Evolutionary conservation across 2,329 filamentous ascomycete genomes (phyloP).

Genomic region (Pseudocercospora ulei): DNA sequence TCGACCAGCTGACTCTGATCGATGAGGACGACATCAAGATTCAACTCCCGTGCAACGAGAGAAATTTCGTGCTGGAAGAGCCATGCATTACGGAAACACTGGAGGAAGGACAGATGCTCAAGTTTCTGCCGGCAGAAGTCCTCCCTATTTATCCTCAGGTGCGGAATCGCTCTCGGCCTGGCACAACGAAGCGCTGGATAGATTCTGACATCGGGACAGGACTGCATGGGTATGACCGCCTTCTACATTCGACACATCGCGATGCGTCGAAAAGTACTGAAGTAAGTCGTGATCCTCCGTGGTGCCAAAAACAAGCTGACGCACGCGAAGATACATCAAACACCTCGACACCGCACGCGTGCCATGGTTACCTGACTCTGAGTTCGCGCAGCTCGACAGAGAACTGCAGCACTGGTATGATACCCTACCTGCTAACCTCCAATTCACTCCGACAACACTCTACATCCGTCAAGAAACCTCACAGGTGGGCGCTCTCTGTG

Average conservation of each 20-base stretch:
- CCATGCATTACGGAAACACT: constrained; percentile 25
- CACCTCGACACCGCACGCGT: constrained; percentile 22
- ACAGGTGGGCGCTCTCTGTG: constrained; percentile 23
- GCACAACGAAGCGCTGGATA: not conserved
- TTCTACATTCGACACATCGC: constrained; percentile 24
- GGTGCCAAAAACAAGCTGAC: not conserved
- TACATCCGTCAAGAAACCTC: constrained; percentile 26
- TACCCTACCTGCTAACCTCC: constrained; percentile 23
- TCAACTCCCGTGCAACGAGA: constrained; percentile 24
- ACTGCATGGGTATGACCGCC: constrained; percentile 25
- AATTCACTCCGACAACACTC: constrained; percentile 23
- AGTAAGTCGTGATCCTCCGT: constrained; percentile 6
- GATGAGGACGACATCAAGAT: constrained; percentile 26
- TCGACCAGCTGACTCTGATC: constrained; percentile 25
- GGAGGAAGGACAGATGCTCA: constrained; percentile 22
- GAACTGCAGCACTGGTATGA: constrained; percentile 23
- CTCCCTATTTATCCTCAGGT: constrained; percentile 20
- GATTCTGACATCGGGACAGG: constrained; percentile 10
- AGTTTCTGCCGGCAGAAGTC: constrained; percentile 20
- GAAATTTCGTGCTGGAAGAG: constrained; percentile 24
- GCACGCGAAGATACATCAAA: constrained; percentile 20
- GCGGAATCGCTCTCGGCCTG: no score
- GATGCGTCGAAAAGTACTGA: constrained; percentile 22
- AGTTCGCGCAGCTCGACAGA: constrained; percentile 24
- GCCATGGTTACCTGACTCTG: constrained; percentile 24